Base-by-base conservation (phyloP, 2,329 filamentous ascomycete species). In the Penicillium vulpinum region DNA sequence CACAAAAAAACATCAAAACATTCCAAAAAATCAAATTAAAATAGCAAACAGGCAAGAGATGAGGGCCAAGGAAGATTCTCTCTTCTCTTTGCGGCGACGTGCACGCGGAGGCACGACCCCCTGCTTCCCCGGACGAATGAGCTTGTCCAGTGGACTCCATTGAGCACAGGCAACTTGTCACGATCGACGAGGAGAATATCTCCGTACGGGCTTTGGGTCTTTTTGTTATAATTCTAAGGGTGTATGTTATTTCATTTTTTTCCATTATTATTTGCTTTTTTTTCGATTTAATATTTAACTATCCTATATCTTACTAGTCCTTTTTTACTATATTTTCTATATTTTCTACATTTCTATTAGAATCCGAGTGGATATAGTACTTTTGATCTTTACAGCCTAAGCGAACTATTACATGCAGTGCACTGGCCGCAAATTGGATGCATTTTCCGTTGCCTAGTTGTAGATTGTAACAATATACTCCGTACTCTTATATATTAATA, bases 101-200 rank as follows among this genome's bases (percentile, higher is more conserved):
- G 70, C 65, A 60, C 57, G 61, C 59, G 66, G 65, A 63, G 63
- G 65, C 69, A 69, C 64, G 59, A 59, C 58, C 58, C 67, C 70
- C 62, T 69, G 64, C 61, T 71, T 70, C 71, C 70, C 68, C 70
- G 69, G 57, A 38, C 70, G 67, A 72, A 73, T 73, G 62, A 70
- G 45, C 33, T 51, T 44, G 18, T 16, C 5, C 31, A 35, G 18
- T 40, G 56, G 62, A 43, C 36, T 54, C 58, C 61, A 63, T 57
- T 49, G 18, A n/a, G 29, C 48, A 51, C 33, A 53, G 49, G 48
- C 53, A 59, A 50, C 51, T 51, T 62, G 55, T 53, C 55, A 61
- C 56, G 63, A 65, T 64, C 61, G 58, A 46, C 61, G 22, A 24
- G 55, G 55, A 54, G 51, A 57, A 57, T 41, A 54, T 57, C 28